A percentile compares a stretch with the other conserved stretches of the same genome.
phyloP scores from a whole-genome alignment of 345 rosid species.

The Syzygium oleosum region DNA sequence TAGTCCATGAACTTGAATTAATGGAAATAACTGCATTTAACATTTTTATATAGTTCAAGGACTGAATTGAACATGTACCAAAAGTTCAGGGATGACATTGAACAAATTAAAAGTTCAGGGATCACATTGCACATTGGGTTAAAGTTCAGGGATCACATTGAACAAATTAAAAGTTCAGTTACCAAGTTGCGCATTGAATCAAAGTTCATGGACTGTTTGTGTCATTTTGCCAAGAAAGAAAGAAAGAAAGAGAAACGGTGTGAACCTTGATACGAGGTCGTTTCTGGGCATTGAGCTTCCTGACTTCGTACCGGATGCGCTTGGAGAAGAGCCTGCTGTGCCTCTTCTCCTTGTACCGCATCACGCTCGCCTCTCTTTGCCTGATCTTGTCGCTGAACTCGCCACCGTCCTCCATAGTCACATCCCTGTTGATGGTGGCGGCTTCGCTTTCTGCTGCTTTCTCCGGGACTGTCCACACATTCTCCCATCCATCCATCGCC shows the following conservation, averaged over 20 bases:
- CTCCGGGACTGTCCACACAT: slow-evolving; percentile 59
- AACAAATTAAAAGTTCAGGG: too few species aligned
- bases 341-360: slow-evolving; percentile 90
- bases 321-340: slow-evolving; percentile 78
- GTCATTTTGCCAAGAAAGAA: not conserved
- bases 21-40: too few species aligned
- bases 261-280: slow-evolving; percentile 80
- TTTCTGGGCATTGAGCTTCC: slow-evolving; percentile 91
- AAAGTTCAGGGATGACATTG: too few species aligned
- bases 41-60: too few species aligned
- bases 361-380: slow-evolving; percentile 79
- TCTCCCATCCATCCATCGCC: slow-evolving; percentile 14
- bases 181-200: too few species aligned
- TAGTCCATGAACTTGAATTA: too few species aligned
- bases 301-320: slow-evolving; percentile 77
- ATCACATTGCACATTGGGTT: too few species aligned
- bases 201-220: too few species aligned
- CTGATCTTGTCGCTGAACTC: slow-evolving; percentile 26
- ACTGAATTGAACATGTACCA: too few species aligned
- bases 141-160: too few species aligned
- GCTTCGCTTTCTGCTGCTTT: slow-evolving; percentile 3
- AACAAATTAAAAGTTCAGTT: too few species aligned
- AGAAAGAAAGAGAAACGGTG: not conserved
- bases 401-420: not conserved
- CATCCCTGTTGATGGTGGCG: not conserved